Evolutionary conservation across 768 basidiomycete genomes (phyloP), one percentile per base, ranked within the genome.

Genomic region (Trametes punicea): DNA sequence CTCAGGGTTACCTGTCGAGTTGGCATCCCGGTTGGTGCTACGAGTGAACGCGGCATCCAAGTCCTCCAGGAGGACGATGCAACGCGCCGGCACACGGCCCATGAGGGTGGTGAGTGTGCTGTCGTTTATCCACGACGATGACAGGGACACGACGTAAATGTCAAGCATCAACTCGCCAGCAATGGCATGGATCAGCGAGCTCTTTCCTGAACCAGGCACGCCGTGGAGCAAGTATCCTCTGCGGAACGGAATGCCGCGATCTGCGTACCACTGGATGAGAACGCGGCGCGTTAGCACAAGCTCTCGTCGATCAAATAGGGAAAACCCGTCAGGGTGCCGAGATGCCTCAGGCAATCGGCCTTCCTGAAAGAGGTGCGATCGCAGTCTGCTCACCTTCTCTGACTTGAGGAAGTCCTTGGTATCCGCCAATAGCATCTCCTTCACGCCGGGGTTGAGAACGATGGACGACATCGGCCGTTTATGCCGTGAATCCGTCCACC

Each of bases 221-320:
- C 90, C 89, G 63, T 92, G 84, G 21, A 93, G 77, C 47, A 93
- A 81, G 69, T 91, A 92, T 4, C 92, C 92, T 53, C 92, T 82
- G 51, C 92, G 87, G 81, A 90, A 93, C 27, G 92, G 92, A 62
- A 93, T 93, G 47, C 92, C 92, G 64, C 92, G 85, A 70, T 92
- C 88, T n/a, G 89, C 88, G 63, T 93, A 94, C 92, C 92, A 93
- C 83, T 90, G 59, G 34, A 51, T 23, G 29, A 46, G 21, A 42
- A 38, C 8, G 25, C 9, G 27, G 40, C 21, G 30, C 21, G 56
- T 62, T 56, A 64, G 63, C 48, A 48, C 27, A 47, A 41, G 49
- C 52, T 39, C 27, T 42, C 36, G 44, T 30, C 31, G 45, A 42
- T 31, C 46, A 16, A 25, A 15, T 18, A 5, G 44, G 42, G 41